Evolutionary conservation across 2,329 filamentous ascomycete genomes (phyloP).

Genomic region (Aspergillus fumigatiaffinis): DNA sequence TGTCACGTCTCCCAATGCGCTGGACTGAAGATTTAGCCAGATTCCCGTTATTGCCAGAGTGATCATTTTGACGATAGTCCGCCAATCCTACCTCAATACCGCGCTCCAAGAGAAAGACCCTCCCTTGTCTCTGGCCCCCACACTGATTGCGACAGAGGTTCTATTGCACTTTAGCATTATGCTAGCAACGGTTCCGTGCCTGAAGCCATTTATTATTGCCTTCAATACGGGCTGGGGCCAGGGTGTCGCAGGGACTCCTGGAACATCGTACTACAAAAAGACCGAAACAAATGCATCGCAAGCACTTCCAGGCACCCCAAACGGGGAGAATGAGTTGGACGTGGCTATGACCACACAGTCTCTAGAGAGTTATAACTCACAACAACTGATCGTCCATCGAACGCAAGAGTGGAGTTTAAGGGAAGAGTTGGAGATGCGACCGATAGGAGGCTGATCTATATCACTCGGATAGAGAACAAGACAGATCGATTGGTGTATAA

Average conservation of each 20-base stretch:
- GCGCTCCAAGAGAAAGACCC: constrained; percentile 20
- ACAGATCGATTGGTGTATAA: not conserved
- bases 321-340: too few relatives aligned
- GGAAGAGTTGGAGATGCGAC: not conserved
- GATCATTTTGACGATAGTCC: constrained; percentile 30
- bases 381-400: constrained; percentile 17
- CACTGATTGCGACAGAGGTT: constrained; percentile 34
- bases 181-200: constrained; percentile 39
- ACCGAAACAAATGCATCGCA: too few relatives aligned
- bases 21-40: too few relatives aligned
- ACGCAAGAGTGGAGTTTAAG: constrained; percentile 12
- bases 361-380: constrained; percentile 11
- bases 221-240: constrained; percentile 39
- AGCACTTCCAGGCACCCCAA: too few relatives aligned
- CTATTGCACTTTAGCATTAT: constrained; percentile 41
- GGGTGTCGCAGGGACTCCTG: not conserved
- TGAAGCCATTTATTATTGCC: constrained; percentile 39
- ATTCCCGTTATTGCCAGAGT: not conserved
- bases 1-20: not conserved
- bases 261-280: too few relatives aligned
- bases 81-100: constrained; percentile 31
- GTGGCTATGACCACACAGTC: constrained; percentile 1
- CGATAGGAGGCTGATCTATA: not conserved
- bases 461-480: not conserved
- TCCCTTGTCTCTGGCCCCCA: constrained; percentile 28